Evolutionary conservation across 768 basidiomycete genomes (phyloP).

Genomic region (Coprinopsis marcescibilis): DNA sequence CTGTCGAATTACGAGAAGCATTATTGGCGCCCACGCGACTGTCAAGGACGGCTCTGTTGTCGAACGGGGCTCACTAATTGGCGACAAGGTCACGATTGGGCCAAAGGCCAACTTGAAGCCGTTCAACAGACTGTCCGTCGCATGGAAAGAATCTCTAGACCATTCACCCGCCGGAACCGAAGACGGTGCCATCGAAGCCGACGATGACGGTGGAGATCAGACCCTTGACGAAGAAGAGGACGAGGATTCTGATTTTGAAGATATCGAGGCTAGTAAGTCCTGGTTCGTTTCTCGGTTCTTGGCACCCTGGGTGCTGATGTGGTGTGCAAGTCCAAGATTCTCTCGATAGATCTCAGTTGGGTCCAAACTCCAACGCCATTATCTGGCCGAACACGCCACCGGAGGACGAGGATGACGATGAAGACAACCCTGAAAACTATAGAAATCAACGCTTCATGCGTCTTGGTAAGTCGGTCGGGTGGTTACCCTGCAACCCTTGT

Average conservation of each 20-base stretch:
- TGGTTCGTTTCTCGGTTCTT: conserved; percentile 6
- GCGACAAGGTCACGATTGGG: conserved; percentile 75
- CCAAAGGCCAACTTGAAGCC: conserved; percentile 58
- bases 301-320: too few species aligned
- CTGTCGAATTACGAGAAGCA: conserved; percentile 69
- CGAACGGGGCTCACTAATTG: conserved; percentile 75
- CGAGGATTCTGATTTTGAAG: conserved; percentile 60
- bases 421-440: conserved; percentile 42
- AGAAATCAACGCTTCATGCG: conserved; percentile 71
- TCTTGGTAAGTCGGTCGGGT: conserved; percentile 42
- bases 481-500: conserved; percentile 44
- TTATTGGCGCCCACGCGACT: conserved; percentile 72
- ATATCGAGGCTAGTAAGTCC: conserved; percentile 57
- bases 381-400: conserved; percentile 72
- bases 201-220: conserved; percentile 14
- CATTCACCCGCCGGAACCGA: conserved; percentile 11
- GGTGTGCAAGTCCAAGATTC: conserved; percentile 56
- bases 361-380: conserved; percentile 69
- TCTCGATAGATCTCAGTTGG: conserved; percentile 43
- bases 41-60: conserved; percentile 64
- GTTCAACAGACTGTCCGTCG: conserved; percentile 71
- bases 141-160: conserved; percentile 27
- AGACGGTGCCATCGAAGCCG: conserved; percentile 32
- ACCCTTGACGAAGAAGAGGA: conserved; percentile 27
- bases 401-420: conserved; percentile 59